phyloP scores from a whole-genome alignment of 495 filamentous ascomycete genomes.

The Neurospora intermedia region DNA sequence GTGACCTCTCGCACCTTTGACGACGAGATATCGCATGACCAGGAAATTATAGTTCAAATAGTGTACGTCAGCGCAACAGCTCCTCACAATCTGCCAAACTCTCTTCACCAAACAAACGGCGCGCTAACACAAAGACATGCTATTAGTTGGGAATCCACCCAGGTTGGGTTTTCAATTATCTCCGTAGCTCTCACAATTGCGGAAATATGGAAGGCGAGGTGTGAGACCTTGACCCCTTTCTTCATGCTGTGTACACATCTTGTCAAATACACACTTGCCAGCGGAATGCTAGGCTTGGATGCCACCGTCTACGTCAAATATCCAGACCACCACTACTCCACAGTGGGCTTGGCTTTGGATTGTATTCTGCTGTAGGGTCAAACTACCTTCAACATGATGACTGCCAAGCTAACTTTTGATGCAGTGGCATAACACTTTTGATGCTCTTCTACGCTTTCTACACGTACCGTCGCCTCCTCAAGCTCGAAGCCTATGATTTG shows the following conservation, averaged over 20 bases:
- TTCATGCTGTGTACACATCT: constrained; percentile 32
- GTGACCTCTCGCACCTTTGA: constrained; percentile 30
- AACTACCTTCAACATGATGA: not conserved
- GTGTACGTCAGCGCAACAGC: constrained; percentile 23
- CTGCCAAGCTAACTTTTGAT: not conserved
- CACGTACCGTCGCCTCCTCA: constrained; percentile 29
- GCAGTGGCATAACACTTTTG: constrained; percentile 22
- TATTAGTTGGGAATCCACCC: constrained; percentile 35
- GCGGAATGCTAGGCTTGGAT: constrained; percentile 35
- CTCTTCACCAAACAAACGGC: not conserved
- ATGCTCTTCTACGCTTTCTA: constrained; percentile 29
- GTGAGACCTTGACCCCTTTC: constrained; percentile 36
- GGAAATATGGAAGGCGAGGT: constrained; percentile 29
- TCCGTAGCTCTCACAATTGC: constrained; percentile 31
- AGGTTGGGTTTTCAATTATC: constrained; percentile 31
- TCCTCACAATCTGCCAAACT: not conserved
- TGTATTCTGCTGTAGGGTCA: constrained; percentile 26
- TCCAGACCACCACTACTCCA: constrained; percentile 30
- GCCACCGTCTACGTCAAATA: constrained; percentile 27
- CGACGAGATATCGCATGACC: constrained; percentile 23
- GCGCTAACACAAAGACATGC: not conserved
- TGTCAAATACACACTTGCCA: constrained; percentile 31
- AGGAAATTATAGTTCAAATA: constrained; percentile 33
- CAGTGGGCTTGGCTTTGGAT: constrained; percentile 33
- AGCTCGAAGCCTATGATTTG: constrained; percentile 34